These are phyloP conservation scores for Polyplosphaeria fusca DNA, from an alignment of 495 filamentous ascomycete genomes.

Conservation along the genomic window DNA sequence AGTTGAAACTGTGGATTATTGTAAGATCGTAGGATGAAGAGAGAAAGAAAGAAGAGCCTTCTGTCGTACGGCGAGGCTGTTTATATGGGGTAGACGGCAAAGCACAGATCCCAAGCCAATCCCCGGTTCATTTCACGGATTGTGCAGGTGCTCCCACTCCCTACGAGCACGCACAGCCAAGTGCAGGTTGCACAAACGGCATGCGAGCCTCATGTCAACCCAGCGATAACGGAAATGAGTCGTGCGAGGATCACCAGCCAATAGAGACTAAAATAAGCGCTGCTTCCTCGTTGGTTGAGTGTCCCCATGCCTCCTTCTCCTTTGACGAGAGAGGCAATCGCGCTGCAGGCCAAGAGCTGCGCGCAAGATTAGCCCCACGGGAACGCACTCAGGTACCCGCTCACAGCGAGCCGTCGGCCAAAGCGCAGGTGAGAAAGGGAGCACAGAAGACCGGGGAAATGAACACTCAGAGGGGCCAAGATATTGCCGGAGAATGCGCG, in stretches of 20 bases:
- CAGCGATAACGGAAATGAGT: neutral
- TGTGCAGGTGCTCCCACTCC: neutral
- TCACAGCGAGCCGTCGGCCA: too few relatives aligned
- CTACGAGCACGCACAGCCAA: neutral
- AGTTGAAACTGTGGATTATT: slow-evolving; percentile 23
- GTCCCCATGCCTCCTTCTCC: too few relatives aligned
- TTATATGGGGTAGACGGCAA: neutral
- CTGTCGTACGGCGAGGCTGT: slow-evolving; percentile 9
- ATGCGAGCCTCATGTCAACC: neutral
- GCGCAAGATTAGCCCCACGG: too few relatives aligned
- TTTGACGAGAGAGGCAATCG: too few relatives aligned
- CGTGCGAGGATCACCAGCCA: too few relatives aligned
- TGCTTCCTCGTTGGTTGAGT: too few relatives aligned
- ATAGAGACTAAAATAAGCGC: too few relatives aligned
- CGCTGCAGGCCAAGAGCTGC: too few relatives aligned
- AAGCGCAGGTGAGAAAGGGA: too few relatives aligned
- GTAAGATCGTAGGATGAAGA: slow-evolving; percentile 14
- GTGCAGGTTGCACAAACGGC: neutral
- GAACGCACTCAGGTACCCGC: too few relatives aligned
- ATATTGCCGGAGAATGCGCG: neutral
- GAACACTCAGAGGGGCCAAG: too few relatives aligned
- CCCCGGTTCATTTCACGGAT: neutral
- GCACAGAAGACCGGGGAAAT: too few relatives aligned
- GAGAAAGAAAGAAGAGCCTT: neutral
- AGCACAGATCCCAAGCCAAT: neutral